Conservation (phyloP, 2,329 filamentous ascomycete species). For the Sclerotinia minor region DNA sequence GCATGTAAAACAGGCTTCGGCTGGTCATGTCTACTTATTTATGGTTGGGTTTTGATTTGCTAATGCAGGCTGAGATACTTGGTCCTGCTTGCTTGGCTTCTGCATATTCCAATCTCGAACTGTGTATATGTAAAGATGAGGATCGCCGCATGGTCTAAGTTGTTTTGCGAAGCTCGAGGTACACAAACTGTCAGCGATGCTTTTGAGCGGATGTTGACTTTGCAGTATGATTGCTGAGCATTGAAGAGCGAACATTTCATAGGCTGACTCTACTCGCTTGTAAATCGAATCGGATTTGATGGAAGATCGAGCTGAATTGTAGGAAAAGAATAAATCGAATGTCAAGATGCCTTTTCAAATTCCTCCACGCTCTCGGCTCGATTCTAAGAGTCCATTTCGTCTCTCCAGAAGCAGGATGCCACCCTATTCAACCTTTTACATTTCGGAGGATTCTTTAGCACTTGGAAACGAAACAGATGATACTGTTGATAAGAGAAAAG, state of each 20-base stretch:
- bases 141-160: slow-evolving; percentile 20
- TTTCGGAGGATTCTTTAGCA: slow-evolving; percentile 16
- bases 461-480: slow-evolving; percentile 1
- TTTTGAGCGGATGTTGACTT: background rate
- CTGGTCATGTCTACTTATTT: background rate
- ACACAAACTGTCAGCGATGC: background rate
- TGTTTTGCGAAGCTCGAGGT: slow-evolving; percentile 5
- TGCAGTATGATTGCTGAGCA: background rate
- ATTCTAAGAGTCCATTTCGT: slow-evolving; percentile 9
- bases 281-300: slow-evolving; percentile 9
- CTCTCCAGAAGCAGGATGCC: slow-evolving; percentile 19
- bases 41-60: background rate
- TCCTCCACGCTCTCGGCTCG: slow-evolving; percentile 9
- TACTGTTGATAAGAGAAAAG: background rate
- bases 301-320: background rate
- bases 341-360: slow-evolving; percentile 17
- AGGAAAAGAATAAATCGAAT: slow-evolving; percentile 4
- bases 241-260: background rate
- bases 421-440: slow-evolving; percentile 20
- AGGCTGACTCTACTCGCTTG: slow-evolving; percentile 4
- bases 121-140: slow-evolving; percentile 20
- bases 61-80: background rate
- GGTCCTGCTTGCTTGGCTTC: slow-evolving; percentile 2
- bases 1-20: slow-evolving; percentile 17
- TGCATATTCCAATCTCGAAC: background rate